Base-by-base conservation (phyloP, 306 rosid species). In the Canavalia ensiformis region DNA sequence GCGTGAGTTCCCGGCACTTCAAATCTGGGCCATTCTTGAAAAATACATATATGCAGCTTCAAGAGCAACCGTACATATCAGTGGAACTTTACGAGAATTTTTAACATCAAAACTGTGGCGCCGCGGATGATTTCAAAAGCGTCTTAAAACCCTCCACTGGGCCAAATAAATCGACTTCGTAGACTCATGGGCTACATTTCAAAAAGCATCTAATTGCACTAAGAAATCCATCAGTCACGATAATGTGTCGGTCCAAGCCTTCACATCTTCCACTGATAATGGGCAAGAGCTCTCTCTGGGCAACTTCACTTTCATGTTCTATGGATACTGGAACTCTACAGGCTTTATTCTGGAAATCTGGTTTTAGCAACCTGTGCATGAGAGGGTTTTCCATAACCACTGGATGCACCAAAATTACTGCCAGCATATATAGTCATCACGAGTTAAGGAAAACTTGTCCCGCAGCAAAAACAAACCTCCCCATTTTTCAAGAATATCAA, bases 1-100 rank as follows among this genome's bases (percentile, higher is more conserved):
- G 94, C 94, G 93, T 93, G 97, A 74, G 90, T 95, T 95, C 92
- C 93, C n/a, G 91, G 74, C 97, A 93, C 87, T 85, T 91, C 84
- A 95, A 86, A 85, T 95, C 97, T 31, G 94, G 92, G 62, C 63
- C 51, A 29, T 67, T 86, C 94, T 62, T 64, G 87, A 52, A 91
- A 87, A 95, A 92, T 76, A 87, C 70, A 67, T 50, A 64, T 62
- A 18, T 73, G 97, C 94, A 47, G 88, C 85, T 73, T 77, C 76
- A 72, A 95, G 90, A n/a, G 83, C 67, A 29, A 50, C 97, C 99
- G 33, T 88, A 91, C 97, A 95, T 87, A 82, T 95, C 95, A 33
- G 91, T 81, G 87, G 87, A 50, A 95, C 92, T n/a, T n/a, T n/a
- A n/a, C n/a, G n/a, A 72, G 87, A 88, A 87, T 87, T 87, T 80